phyloP scores from a whole-genome alignment of 78 protist species.

The Polysphondylium violaceum region DNA sequence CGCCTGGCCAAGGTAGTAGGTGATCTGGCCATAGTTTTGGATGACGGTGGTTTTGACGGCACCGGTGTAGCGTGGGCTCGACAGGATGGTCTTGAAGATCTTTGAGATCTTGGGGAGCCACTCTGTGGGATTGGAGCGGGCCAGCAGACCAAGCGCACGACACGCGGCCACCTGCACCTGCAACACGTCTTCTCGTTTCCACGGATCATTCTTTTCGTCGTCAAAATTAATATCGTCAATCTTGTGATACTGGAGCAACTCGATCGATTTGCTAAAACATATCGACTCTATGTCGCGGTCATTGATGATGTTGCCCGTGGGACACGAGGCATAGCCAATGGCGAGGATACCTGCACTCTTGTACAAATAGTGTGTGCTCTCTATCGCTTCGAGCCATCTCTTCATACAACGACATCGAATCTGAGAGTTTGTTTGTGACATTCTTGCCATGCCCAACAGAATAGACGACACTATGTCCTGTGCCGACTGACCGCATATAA shows the following conservation, averaged over 20 bases:
- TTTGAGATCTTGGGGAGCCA: slow-evolving; percentile 62
- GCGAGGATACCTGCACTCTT: slow-evolving; percentile 75
- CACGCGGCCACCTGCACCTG: slow-evolving; percentile 70
- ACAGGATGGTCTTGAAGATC: slow-evolving; percentile 35
- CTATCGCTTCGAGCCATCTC: slow-evolving; percentile 74
- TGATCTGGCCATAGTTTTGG: slow-evolving; percentile 37
- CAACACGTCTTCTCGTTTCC: slow-evolving; percentile 54
- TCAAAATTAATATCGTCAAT: slow-evolving; percentile 54
- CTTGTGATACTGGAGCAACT: slow-evolving; percentile 64
- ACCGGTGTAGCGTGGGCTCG: slow-evolving; percentile 25
- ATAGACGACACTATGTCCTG: slow-evolving; percentile 35
- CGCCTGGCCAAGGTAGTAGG: slow-evolving; percentile 10
- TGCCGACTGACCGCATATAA: background rate
- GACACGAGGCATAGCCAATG: slow-evolving; percentile 83
- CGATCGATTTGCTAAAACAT: slow-evolving; percentile 64
- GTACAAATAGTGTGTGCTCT: slow-evolving; percentile 14
- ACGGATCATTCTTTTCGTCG: slow-evolving; percentile 60
- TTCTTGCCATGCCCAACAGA: slow-evolving; percentile 40
- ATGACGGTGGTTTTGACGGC: slow-evolving; percentile 36
- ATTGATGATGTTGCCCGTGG: slow-evolving; percentile 68
- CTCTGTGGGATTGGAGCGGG: slow-evolving; percentile 54
- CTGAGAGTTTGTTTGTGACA: slow-evolving; percentile 77
- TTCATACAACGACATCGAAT: slow-evolving; percentile 35
- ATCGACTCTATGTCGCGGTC: slow-evolving; percentile 70
- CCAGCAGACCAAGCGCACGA: slow-evolving; percentile 76